Evolutionary conservation across 208 protist species (phyloP).

Genomic region (Leishmania lainsoni): DNA sequence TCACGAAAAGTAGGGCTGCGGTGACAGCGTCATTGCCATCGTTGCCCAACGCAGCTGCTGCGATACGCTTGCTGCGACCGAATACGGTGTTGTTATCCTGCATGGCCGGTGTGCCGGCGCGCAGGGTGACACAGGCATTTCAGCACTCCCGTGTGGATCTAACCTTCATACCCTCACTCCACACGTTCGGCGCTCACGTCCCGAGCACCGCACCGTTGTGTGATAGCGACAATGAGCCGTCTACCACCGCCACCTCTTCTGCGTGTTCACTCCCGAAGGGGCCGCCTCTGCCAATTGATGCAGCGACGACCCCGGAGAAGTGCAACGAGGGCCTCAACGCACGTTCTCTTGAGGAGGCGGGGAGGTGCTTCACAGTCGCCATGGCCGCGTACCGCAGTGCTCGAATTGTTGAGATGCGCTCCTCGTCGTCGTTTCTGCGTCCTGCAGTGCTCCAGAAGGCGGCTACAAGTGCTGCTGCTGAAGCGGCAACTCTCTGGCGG

Average conservation of each 20-base stretch:
- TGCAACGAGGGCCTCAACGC: not conserved
- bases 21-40: not conserved
- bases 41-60: too few species aligned
- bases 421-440: slow-evolving; percentile 24
- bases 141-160: slow-evolving; percentile 31
- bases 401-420: slow-evolving; percentile 18
- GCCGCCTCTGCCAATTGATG: not conserved
- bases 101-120: slow-evolving; percentile 46
- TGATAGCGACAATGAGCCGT: not conserved
- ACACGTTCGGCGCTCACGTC: slow-evolving; percentile 1
- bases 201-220: not conserved
- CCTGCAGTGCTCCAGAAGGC: slow-evolving; percentile 26
- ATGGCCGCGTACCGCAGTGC: slow-evolving; percentile 9
- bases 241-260: not conserved
- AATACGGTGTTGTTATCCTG: slow-evolving; percentile 67
- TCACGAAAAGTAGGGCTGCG: not conserved
- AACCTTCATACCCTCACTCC: slow-evolving; percentile 1
- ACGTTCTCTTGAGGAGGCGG: slow-evolving; percentile 12
- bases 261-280: not conserved
- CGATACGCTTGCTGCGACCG: slow-evolving; percentile 16
- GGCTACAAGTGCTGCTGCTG: not conserved
- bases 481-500: not conserved
- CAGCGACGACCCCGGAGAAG: not conserved
- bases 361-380: slow-evolving; percentile 1
- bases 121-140: slow-evolving; percentile 63